Base-by-base conservation (phyloP, 2,329 filamentous ascomycete species). In the Remersonia thermophila region DNA sequence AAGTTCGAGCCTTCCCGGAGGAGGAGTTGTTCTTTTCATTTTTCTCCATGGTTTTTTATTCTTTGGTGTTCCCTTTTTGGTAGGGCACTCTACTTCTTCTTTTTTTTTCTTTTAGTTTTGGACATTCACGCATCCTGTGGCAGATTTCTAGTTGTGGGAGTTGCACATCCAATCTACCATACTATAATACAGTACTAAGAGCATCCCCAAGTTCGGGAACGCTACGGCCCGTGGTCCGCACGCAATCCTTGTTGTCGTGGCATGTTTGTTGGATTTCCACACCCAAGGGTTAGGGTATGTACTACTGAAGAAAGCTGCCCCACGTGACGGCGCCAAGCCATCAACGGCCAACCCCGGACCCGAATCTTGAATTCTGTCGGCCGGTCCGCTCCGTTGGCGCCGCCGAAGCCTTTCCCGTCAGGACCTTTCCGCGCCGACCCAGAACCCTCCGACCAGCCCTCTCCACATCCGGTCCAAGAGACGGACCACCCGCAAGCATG, bases 1-100 rank as follows among this genome's bases (percentile, higher is more conserved):
- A 40, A 38, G 41, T 45, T 45, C 38, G 41, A 40, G 37, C 28
- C 25, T 39, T 43, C 39, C 37, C 37, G 37, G 37, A 42, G 37
- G 37, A 42, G 40, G 40, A 42, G 36, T 26, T 16, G 15, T n/a
- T 25, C 8, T 26, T 30, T 30, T 16, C 10, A 16, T 27, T 17
- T 31, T 36, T 30, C 13, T 13, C 16, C 7, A 3, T 18, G 16
- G 9, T 7, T 27, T 14, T 12, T 15, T n/a, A n/a, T n/a, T n/a
- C n/a, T n/a, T n/a, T 20, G 15, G 9, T 23, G 37, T 23, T 23
- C 5, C 20, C 20, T 23, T 23, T 23, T 23, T 23, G 5, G 9
- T 23, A 5, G 20, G 20, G 9, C 5, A 23, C 9, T 5, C 5
- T 5, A 23, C 5, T 23, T 23, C 5, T 9, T 23, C 20, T 23